These are phyloP conservation scores for Ajuga reptans DNA, from an alignment of 305 asterid genomes.

Conservation along the genomic window DNA sequence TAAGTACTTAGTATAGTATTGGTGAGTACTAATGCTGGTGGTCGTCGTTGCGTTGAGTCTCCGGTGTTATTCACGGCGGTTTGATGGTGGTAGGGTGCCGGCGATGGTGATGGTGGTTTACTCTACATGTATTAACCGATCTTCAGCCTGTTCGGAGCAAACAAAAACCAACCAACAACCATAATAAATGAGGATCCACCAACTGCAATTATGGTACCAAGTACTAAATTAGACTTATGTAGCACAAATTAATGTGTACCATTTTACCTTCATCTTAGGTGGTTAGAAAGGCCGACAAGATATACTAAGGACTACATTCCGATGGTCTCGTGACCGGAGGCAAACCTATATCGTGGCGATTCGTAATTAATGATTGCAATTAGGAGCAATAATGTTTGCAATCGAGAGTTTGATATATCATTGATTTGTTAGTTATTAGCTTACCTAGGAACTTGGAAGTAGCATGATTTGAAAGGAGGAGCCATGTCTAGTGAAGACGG, in stretches of 20 bases:
- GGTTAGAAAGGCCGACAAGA: slow-evolving; percentile 37
- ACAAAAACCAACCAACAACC: slow-evolving; percentile 20
- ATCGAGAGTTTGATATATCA: no score
- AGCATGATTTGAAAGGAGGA: slow-evolving; percentile 58
- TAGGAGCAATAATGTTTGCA: neutral
- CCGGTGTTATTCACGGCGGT: slow-evolving; percentile 17
- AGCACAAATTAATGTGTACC: neutral
- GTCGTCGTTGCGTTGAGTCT: neutral
- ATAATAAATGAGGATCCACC: slow-evolving; percentile 27
- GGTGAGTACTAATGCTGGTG: slow-evolving; percentile 22
- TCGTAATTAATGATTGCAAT: slow-evolving; percentile 8
- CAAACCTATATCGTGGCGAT: slow-evolving; percentile 40
- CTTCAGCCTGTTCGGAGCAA: slow-evolving; percentile 25
- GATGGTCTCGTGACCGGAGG: slow-evolving; percentile 66
- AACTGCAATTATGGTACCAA: slow-evolving; percentile 20
- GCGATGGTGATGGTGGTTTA: neutral
- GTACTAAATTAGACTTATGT: neutral
- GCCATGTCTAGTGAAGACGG: slow-evolving; percentile 39
- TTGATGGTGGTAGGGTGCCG: neutral
- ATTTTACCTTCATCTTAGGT: slow-evolving; percentile 38
- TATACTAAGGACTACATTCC: slow-evolving; percentile 50
- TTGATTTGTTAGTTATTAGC: neutral
- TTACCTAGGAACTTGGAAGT: slow-evolving; percentile 60
- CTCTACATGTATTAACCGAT: slow-evolving; percentile 19
- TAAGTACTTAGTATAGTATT: slow-evolving; percentile 30